These are phyloP conservation scores for Microdochium trichocladiopsis DNA, from an alignment of 2,329 filamentous ascomycete species.

Conservation along the genomic window DNA sequence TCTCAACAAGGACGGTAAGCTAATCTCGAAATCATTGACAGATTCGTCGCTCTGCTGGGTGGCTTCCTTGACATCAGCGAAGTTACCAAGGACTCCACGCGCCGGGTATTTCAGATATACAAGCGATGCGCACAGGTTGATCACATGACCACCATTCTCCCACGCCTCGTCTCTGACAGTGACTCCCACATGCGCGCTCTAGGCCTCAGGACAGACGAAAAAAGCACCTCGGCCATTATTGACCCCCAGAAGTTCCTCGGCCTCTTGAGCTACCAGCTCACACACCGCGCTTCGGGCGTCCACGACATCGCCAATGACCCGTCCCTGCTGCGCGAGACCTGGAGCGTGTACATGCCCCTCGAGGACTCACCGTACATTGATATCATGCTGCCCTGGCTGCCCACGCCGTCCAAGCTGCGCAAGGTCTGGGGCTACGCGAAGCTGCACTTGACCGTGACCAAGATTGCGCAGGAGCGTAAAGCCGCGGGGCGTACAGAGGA, in stretches of 20 bases:
- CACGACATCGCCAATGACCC: conserved; percentile 3
- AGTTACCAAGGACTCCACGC: conserved; percentile 1
- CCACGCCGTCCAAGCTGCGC: conserved; percentile 1
- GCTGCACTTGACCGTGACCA: not conserved
- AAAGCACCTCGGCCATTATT: not conserved
- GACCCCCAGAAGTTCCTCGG: conserved; percentile 2
- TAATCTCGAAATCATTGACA: not conserved
- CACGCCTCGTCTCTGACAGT: not conserved
- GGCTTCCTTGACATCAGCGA: conserved; percentile 2
- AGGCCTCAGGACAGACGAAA: not conserved
- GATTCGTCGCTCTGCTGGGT: conserved; percentile 2
- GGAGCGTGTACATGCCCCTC: conserved; percentile 1
- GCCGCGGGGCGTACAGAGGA: not conserved
- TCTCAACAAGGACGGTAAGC: not conserved
- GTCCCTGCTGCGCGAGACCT: conserved; percentile 1
- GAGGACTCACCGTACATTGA: conserved; percentile 4
- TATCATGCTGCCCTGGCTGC: conserved; percentile 3
- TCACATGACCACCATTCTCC: conserved; percentile 1
- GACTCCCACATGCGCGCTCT: not conserved
- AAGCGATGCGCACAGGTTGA: conserved; percentile 2
- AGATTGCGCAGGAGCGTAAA: not conserved
- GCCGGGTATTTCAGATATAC: conserved; percentile 1
- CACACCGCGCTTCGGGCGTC: conserved; percentile 1
- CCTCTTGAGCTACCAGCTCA: conserved; percentile 1
- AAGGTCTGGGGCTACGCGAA: conserved; percentile 3